A percentile compares a stretch with the other conserved stretches of the same genome.
Evolutionary conservation across 495 filamentous ascomycete species (phyloP).

Genomic region (Penicillium taxi): DNA sequence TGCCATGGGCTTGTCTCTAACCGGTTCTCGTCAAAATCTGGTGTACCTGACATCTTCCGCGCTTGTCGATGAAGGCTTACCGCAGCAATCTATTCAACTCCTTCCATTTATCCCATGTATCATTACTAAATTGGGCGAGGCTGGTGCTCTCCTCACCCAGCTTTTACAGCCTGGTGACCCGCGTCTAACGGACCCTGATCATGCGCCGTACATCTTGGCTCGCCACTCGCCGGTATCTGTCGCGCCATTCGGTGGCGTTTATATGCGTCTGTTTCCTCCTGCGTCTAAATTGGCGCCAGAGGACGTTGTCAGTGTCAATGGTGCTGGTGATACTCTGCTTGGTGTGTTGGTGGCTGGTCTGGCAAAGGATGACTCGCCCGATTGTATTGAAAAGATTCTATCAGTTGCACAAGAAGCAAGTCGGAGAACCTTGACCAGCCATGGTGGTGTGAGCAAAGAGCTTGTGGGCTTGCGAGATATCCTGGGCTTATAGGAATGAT

Average conservation of each 20-base stretch:
- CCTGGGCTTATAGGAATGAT: slow-evolving; percentile 8
- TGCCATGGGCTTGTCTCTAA: slow-evolving; percentile 50
- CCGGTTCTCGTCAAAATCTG: slow-evolving; percentile 57
- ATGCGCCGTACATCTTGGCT: slow-evolving; percentile 61
- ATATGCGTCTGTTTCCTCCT: slow-evolving; percentile 72
- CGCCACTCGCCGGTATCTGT: slow-evolving; percentile 39
- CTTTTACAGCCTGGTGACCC: slow-evolving; percentile 57
- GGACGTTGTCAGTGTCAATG: slow-evolving; percentile 82
- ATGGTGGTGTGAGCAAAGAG: slow-evolving; percentile 57
- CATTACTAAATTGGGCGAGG: slow-evolving; percentile 71
- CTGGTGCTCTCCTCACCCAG: slow-evolving; percentile 72
- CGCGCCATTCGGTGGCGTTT: slow-evolving; percentile 63
- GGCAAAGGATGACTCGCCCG: slow-evolving; percentile 21
- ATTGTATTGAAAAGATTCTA: slow-evolving; percentile 34
- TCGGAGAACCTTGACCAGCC: slow-evolving; percentile 62
- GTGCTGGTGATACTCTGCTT: slow-evolving; percentile 87
- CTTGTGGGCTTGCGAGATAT: slow-evolving; percentile 11
- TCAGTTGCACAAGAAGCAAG: slow-evolving; percentile 63
- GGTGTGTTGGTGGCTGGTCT: slow-evolving; percentile 70
- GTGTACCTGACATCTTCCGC: slow-evolving; percentile 48
- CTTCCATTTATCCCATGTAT: slow-evolving; percentile 80
- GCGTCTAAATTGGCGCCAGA: slow-evolving; percentile 49
- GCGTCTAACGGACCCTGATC: slow-evolving; percentile 50
- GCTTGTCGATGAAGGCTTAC: slow-evolving; percentile 71
- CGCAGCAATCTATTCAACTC: slow-evolving; percentile 76